Percentiles rank a stretch among this genome's conserved stretches.
These are phyloP conservation scores for Penicillium brevicompactum DNA, from an alignment of 2,329 filamentous ascomycete species.

Conservation along the genomic window DNA sequence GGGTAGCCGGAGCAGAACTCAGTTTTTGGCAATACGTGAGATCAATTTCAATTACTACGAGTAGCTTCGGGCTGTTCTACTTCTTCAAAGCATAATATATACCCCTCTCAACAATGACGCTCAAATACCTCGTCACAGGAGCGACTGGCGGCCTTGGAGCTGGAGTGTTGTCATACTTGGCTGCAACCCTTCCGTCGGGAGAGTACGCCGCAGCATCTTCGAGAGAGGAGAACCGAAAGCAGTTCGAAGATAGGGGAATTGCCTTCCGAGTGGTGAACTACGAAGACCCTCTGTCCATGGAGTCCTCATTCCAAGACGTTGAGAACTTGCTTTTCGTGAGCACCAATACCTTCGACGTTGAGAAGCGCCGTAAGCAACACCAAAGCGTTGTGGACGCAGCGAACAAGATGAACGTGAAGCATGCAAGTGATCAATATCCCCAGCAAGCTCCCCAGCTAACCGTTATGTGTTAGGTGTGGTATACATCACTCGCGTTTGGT, in stretches of 20 bases:
- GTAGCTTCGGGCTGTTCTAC: not conserved
- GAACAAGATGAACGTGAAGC: constrained; percentile 52
- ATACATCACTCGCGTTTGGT: constrained; percentile 62
- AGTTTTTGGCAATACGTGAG: not conserved
- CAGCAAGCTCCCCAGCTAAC: constrained; percentile 41
- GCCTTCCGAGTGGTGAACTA: constrained; percentile 57
- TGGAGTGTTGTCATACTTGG: constrained; percentile 36
- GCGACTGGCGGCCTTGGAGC: constrained; percentile 42
- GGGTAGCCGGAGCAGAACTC: not conserved
- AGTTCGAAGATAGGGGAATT: constrained; percentile 47
- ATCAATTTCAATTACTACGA: not conserved
- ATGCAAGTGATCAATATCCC: constrained; percentile 51
- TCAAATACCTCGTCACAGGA: constrained; percentile 43
- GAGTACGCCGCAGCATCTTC: constrained; percentile 55
- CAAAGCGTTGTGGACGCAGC: constrained; percentile 57
- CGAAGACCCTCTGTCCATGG: constrained; percentile 50
- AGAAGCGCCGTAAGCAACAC: constrained; percentile 52
- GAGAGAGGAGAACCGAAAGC: constrained; percentile 43
- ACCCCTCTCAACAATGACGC: constrained; percentile 23
- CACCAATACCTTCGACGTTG: constrained; percentile 52
- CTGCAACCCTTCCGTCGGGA: constrained; percentile 41
- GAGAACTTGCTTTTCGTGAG: constrained; percentile 62
- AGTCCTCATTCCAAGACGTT: constrained; percentile 53
- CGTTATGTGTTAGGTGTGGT: constrained; percentile 54
- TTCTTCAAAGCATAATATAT: not conserved